These are phyloP conservation scores for Mycena leptocephala DNA, from an alignment of 768 basidiomycete species.

Conservation along the genomic window DNA sequence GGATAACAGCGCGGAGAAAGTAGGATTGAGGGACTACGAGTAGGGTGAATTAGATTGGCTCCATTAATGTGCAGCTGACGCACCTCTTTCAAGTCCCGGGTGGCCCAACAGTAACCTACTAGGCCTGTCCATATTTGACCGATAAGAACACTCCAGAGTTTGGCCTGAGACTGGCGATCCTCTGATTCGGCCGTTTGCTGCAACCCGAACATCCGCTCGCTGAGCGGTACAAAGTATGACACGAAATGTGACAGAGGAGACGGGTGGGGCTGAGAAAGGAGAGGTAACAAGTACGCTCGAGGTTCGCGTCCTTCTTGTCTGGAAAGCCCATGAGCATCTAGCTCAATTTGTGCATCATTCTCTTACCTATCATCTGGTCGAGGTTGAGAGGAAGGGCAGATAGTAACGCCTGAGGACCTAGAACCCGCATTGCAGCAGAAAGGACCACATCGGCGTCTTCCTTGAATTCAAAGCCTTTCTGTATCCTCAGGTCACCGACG, in stretches of 20 bases:
- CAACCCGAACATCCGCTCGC: constrained; percentile 92
- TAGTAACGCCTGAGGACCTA: constrained; percentile 90
- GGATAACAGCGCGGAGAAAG: constrained; percentile 92
- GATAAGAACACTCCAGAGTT: constrained; percentile 95
- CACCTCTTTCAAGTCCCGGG: constrained; percentile 83
- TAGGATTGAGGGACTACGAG: constrained; percentile 77
- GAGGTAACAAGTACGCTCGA: constrained; percentile 92
- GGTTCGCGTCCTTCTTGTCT: constrained; percentile 86
- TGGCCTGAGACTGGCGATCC: constrained; percentile 86
- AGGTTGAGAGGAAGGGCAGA: constrained; percentile 87
- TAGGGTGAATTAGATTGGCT: constrained; percentile 12
- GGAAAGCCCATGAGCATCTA: constrained; percentile 4
- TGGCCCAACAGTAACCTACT: constrained; percentile 90
- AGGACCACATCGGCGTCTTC: constrained; percentile 88
- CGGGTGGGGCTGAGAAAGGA: constrained; percentile 86
- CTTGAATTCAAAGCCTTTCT: constrained; percentile 92
- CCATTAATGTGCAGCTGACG: constrained; percentile 34
- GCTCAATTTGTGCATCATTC: not conserved
- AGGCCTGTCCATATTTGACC: constrained; percentile 96
- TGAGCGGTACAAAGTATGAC: constrained; percentile 93
- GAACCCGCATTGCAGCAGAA: constrained; percentile 84
- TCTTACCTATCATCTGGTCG: constrained; percentile 85
- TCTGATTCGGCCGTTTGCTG: constrained; percentile 86
- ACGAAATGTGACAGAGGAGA: constrained; percentile 91
- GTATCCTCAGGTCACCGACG: constrained; percentile 81